Evolutionary conservation across 495 filamentous ascomycete species (phyloP).

Genomic region (Glonium stellatum): DNA sequence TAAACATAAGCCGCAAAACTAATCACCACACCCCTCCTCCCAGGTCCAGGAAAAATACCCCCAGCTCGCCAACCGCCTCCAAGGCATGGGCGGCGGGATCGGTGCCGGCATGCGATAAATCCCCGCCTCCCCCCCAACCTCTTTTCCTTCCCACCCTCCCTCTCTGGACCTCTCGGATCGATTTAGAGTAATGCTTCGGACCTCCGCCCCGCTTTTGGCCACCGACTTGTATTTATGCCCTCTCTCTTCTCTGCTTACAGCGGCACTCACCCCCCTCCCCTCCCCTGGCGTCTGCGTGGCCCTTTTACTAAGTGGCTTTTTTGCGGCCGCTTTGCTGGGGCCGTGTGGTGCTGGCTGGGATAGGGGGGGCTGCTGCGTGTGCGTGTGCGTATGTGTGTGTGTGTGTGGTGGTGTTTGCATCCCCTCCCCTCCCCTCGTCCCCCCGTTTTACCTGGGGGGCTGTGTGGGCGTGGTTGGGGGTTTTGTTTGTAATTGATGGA

Average conservation of each 20-base stretch:
- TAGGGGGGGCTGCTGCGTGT: too few species aligned
- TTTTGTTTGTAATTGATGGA: too few species aligned
- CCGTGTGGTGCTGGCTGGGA: background rate
- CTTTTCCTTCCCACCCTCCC: too few species aligned
- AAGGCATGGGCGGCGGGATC: slow-evolving; percentile 56
- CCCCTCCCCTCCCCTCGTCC: too few species aligned
- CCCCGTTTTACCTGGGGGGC: too few species aligned
- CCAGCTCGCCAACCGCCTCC: slow-evolving; percentile 76
- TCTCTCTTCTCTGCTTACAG: slow-evolving; percentile 1
- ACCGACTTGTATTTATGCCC: background rate
- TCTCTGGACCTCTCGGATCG: background rate
- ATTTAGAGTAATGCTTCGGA: background rate
- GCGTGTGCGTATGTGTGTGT: background rate
- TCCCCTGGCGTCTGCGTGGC: background rate
- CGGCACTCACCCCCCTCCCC: background rate
- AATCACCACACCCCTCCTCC: slow-evolving; percentile 14
- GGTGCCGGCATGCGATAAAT: slow-evolving; percentile 34
- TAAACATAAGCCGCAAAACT: background rate
- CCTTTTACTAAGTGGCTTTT: background rate
- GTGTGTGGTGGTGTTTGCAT: too few species aligned
- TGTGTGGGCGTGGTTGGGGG: too few species aligned
- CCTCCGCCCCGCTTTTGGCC: background rate
- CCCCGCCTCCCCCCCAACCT: background rate
- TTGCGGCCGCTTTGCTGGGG: background rate
- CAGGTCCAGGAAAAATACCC: slow-evolving; percentile 93